Evolutionary conservation across 2,329 filamentous ascomycete species (phyloP).

Genomic region (Fusarium mexicanum): DNA sequence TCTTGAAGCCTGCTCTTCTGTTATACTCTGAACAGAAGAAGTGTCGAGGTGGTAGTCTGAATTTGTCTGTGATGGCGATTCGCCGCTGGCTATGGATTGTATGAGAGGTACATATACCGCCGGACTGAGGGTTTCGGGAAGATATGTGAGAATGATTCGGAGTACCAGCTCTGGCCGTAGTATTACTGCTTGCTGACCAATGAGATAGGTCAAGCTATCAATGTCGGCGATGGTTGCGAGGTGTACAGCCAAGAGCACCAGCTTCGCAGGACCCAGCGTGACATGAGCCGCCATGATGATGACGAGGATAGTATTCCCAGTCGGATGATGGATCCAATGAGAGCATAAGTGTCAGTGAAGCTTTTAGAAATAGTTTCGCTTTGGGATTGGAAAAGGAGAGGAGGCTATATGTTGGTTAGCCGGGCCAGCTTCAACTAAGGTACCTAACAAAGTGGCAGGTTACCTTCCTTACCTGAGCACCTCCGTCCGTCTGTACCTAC

Average conservation of each 20-base stretch:
- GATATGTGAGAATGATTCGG: constrained; percentile 78
- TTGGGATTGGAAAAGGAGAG: not conserved
- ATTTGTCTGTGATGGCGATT: constrained; percentile 53
- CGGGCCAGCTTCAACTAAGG: not conserved
- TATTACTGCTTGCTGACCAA: constrained; percentile 63
- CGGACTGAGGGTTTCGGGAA: constrained; percentile 76
- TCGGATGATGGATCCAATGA: not conserved
- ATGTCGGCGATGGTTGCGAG: constrained; percentile 74
- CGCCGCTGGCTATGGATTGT: constrained; percentile 62
- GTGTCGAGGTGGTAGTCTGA: constrained; percentile 61
- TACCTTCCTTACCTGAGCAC: not conserved
- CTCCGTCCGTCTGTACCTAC: not conserved
- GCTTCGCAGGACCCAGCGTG: constrained; percentile 71
- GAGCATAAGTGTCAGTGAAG: not conserved
- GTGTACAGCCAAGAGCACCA: constrained; percentile 77
- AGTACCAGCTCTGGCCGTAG: constrained; percentile 73
- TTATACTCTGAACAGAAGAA: constrained; percentile 65
- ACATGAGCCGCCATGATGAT: constrained; percentile 38
- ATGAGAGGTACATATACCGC: constrained; percentile 70
- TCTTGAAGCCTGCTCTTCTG: constrained; percentile 71
- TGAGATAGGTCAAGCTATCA: constrained; percentile 67
- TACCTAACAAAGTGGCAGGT: constrained; percentile 26
- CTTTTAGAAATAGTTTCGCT: not conserved
- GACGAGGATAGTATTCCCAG: not conserved
- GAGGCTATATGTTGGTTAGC: not conserved